Percentiles rank a stretch among this genome's conserved stretches.
phyloP scores from a whole-genome alignment of 1,139 yeast genomes.

The Suhomyces coccinellae region DNA sequence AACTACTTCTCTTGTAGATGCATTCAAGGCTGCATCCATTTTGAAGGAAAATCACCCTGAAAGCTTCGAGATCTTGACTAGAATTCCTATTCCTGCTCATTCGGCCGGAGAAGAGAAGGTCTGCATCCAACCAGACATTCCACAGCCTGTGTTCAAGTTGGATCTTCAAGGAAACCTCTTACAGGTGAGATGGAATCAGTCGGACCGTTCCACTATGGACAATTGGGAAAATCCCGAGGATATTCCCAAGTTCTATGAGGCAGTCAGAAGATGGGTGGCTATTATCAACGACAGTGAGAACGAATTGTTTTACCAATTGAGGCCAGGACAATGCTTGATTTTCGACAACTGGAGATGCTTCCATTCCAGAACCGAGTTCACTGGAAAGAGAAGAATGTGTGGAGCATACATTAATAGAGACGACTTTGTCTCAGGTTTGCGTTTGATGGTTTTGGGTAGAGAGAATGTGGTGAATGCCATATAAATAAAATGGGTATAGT shows the following conservation, averaged over 20 bases:
- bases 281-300: constrained; percentile 53
- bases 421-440: constrained; percentile 61
- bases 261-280: constrained; percentile 58
- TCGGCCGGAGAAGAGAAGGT: constrained; percentile 74
- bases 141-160: constrained; percentile 63
- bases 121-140: constrained; percentile 62
- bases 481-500: constrained; percentile 13
- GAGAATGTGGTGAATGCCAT: constrained; percentile 45
- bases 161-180: constrained; percentile 54
- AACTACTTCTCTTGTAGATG: constrained; percentile 68
- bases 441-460: constrained; percentile 54
- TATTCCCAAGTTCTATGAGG: constrained; percentile 58
- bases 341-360: constrained; percentile 79
- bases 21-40: constrained; percentile 60
- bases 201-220: constrained; percentile 70
- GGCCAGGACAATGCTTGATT: constrained; percentile 68
- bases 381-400: constrained; percentile 72
- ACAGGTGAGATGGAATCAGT: constrained; percentile 76
- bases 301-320: constrained; percentile 57
- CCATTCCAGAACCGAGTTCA: constrained; percentile 70
- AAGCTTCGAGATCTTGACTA: constrained; percentile 53
- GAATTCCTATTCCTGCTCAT: constrained; percentile 66
- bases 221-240: constrained; percentile 54
- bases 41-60: constrained; percentile 53
- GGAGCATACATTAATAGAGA: constrained; percentile 76